Percentiles rank a stretch among this genome's conserved stretches.
phyloP scores from a whole-genome alignment of 345 rosid species.

The Gossypioides kirkii region DNA sequence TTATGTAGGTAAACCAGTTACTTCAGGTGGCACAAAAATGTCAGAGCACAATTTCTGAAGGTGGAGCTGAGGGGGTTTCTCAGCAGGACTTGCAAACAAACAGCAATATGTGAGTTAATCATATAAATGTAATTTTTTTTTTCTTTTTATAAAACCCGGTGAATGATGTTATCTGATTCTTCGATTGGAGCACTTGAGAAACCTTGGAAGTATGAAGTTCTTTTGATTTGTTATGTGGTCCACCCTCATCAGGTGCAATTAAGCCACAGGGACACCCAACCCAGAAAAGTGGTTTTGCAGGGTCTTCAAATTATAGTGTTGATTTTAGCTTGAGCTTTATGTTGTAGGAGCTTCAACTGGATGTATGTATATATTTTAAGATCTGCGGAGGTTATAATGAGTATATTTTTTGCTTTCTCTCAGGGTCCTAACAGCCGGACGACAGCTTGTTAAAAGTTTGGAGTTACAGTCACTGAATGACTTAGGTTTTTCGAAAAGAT shows the following conservation, averaged over 20 bases:
- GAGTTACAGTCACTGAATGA: slow-evolving; percentile 86
- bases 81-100: slow-evolving; percentile 89
- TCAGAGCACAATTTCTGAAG: slow-evolving; percentile 82
- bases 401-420: slow-evolving; percentile 2
- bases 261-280: neutral
- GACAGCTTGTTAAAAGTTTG: slow-evolving; percentile 83
- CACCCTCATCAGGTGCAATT: neutral
- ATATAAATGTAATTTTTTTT: neutral
- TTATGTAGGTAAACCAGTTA: slow-evolving; percentile 77
- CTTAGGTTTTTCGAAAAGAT: slow-evolving; percentile 93
- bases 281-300: neutral
- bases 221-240: neutral
- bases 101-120: slow-evolving; percentile 73
- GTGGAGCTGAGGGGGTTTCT: slow-evolving; percentile 86
- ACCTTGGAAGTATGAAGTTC: neutral
- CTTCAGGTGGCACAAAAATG: slow-evolving; percentile 95
- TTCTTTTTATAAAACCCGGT: neutral
- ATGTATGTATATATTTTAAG: neutral
- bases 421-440: slow-evolving; percentile 91
- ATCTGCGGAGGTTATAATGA: neutral
- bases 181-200: neutral
- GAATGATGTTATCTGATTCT: neutral
- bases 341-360: neutral
- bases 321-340: neutral
- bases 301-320: neutral